A percentile compares a stretch with the other conserved stretches of the same genome.
phyloP scores from a whole-genome alignment of 805 yeast genomes.

The Yamadazyma paraphyllophila region DNA sequence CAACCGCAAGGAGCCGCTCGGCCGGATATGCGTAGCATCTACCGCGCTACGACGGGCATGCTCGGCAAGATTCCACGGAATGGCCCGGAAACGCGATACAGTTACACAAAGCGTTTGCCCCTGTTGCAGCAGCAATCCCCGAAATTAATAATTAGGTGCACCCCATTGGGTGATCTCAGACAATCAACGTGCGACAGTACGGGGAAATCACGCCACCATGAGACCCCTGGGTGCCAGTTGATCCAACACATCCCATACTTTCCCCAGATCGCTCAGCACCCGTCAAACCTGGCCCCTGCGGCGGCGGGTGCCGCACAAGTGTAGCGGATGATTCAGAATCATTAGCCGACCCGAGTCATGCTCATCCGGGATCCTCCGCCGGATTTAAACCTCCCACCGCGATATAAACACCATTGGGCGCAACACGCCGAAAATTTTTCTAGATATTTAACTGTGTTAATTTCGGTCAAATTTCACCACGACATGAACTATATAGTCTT shows the following conservation, averaged over 20 bases:
- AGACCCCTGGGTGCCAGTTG: no score
- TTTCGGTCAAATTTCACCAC: background rate
- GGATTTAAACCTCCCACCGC: conserved; percentile 7
- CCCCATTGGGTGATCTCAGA: conserved; percentile 2
- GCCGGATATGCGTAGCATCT: no score
- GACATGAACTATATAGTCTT: background rate
- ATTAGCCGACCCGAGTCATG: conserved; percentile 2
- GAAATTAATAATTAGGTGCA: background rate
- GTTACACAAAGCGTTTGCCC: background rate
- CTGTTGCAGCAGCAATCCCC: conserved; percentile 21
- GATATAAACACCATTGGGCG: conserved; percentile 3
- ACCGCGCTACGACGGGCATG: no score
- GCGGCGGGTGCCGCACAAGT: background rate
- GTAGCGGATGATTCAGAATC: conserved; percentile 3
- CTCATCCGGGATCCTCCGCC: conserved; percentile 7
- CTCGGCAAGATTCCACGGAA: no score
- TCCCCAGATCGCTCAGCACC: no score
- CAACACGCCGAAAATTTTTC: conserved; percentile 8
- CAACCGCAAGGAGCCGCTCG: no score
- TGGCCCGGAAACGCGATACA: no score
- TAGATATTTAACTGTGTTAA: background rate
- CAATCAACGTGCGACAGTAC: background rate
- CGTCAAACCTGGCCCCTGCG: no score
- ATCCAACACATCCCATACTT: no score
- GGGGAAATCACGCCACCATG: no score